Evolutionary conservation across 2,329 filamentous ascomycete species (phyloP).

Genomic region (Phialocephala subalpina): DNA sequence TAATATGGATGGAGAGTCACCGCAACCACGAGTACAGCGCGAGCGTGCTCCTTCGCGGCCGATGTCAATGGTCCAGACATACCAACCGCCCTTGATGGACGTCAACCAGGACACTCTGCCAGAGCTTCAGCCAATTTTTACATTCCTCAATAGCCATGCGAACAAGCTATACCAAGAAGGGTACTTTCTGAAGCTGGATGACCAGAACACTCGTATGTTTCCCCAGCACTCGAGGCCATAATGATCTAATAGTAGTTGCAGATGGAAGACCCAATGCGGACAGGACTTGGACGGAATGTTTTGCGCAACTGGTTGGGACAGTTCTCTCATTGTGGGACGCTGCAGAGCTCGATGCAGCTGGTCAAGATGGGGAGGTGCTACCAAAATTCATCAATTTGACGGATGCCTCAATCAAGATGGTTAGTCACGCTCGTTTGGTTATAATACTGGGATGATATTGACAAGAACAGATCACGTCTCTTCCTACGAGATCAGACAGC

Average conservation of each 20-base stretch:
- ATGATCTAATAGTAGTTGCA: constrained; percentile 52
- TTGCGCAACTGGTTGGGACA: constrained; percentile 94
- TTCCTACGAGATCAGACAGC: constrained; percentile 80
- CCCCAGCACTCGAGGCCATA: constrained; percentile 15
- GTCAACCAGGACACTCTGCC: constrained; percentile 85
- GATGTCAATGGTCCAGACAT: constrained; percentile 85
- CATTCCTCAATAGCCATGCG: constrained; percentile 89
- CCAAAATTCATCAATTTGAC: constrained; percentile 97
- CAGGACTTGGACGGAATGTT: constrained; percentile 94
- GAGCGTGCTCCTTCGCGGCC: constrained; percentile 66
- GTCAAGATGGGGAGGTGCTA: constrained; percentile 83
- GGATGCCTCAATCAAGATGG: constrained; percentile 98
- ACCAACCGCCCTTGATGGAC: constrained; percentile 87
- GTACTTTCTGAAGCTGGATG: constrained; percentile 96
- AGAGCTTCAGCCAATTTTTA: constrained; percentile 94
- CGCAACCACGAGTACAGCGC: constrained; percentile 46
- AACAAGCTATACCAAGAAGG: constrained; percentile 99
- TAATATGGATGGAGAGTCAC: constrained; percentile 31
- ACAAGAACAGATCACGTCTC: constrained; percentile 75
- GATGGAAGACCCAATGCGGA: constrained; percentile 88
- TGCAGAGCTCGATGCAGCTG: constrained; percentile 85
- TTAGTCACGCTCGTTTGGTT: constrained; percentile 51
- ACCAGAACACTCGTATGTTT: constrained; percentile 86
- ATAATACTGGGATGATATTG: constrained; percentile 31
- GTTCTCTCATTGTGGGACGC: constrained; percentile 97